phyloP scores from a whole-genome alignment of 2,329 filamentous ascomycete species.

The Cadophora sp. region DNA sequence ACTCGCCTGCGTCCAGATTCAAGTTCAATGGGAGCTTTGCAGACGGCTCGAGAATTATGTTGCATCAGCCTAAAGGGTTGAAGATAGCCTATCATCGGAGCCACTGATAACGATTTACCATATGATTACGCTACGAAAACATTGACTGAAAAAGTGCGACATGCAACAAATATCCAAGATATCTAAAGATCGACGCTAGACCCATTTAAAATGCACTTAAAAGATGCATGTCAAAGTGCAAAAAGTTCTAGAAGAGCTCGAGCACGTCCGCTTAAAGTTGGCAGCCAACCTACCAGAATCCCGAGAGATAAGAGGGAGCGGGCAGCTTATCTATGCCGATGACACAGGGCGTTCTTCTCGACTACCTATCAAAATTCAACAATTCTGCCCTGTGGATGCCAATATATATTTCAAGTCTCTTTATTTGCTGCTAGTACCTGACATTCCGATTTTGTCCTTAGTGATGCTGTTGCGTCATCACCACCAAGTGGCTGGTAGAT shows the following conservation, averaged over 20 bases:
- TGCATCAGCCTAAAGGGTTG: neutral
- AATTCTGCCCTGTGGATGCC: neutral
- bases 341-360: constrained; percentile 11
- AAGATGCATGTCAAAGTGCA: constrained; percentile 19
- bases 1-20: neutral
- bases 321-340: constrained; percentile 18
- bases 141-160: constrained; percentile 27
- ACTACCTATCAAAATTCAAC: constrained; percentile 8
- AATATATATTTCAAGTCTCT: constrained; percentile 2
- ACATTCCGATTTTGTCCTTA: neutral
- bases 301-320: constrained; percentile 5
- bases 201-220: neutral
- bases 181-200: neutral
- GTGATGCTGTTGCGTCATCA: constrained; percentile 10
- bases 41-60: neutral
- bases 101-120: constrained; percentile 21
- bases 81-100: constrained; percentile 7
- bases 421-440: constrained; percentile 12
- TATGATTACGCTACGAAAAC: constrained; percentile 38
- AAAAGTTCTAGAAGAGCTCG: constrained; percentile 17
- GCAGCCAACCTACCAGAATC: constrained; percentile 5
- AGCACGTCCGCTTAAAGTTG: neutral
- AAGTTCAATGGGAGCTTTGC: neutral
- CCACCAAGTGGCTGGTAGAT: neutral
- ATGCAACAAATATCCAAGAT: constrained; percentile 33